Conservation (phyloP, 768 basidiomycete genomes). For the Psilocybe sp. region DNA sequence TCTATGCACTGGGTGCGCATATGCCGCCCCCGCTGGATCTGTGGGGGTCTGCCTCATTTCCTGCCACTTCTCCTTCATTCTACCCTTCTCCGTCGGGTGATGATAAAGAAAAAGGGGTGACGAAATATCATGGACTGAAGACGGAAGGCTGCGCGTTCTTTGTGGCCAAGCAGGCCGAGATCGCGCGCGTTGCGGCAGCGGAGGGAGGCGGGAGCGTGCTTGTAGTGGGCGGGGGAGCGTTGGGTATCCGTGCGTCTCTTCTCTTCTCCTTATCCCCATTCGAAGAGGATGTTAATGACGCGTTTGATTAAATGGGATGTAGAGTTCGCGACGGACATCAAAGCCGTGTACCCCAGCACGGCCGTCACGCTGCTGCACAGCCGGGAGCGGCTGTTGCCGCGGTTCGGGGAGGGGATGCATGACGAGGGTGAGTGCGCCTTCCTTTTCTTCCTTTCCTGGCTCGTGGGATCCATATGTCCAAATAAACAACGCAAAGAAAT, state of each 20-base stretch:
- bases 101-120: constrained; percentile 13
- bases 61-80: too few species aligned
- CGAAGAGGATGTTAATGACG: too few species aligned
- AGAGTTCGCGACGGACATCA: constrained; percentile 69
- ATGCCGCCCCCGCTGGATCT: constrained; percentile 53
- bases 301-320: background rate
- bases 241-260: constrained; percentile 60
- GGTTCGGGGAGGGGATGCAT: constrained; percentile 52
- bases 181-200: constrained; percentile 17
- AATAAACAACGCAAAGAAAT: too few species aligned
- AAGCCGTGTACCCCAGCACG: constrained; percentile 48
- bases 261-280: too few species aligned
- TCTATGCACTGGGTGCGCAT: constrained; percentile 62
- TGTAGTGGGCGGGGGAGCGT: constrained; percentile 70
- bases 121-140: constrained; percentile 41
- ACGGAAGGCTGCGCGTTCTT: constrained; percentile 49
- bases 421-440: constrained; percentile 39
- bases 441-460: too few species aligned
- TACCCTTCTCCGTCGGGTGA: too few species aligned
- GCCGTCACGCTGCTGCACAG: constrained; percentile 61
- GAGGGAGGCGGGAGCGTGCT: constrained; percentile 48
- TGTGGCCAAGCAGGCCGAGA: constrained; percentile 42
- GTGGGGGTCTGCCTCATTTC: constrained; percentile 40
- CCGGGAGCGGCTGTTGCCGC: constrained; percentile 47
- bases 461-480: too few species aligned